Conservation (phyloP, 331 rosid species). For the Spiraea crenata region DNA sequence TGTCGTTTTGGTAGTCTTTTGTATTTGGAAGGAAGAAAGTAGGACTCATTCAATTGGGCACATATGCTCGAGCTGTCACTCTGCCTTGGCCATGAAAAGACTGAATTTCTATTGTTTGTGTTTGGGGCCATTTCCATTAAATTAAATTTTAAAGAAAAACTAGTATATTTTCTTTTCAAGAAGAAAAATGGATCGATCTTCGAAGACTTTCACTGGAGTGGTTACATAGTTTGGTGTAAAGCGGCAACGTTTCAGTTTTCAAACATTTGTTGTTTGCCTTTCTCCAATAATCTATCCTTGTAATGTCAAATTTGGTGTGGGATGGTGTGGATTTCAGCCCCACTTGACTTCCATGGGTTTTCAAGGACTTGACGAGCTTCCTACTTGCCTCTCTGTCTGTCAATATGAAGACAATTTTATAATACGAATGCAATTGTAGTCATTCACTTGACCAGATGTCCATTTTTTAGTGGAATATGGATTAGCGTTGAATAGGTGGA, state of each 20-base stretch:
- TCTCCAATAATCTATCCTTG: neutral
- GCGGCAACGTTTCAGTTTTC: slow-evolving; percentile 33
- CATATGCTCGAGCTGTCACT: slow-evolving; percentile 36
- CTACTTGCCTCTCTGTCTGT: slow-evolving; percentile 10
- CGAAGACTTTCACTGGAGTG: slow-evolving; percentile 24
- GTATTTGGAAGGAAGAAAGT: slow-evolving; percentile 16
- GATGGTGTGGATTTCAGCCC: neutral
- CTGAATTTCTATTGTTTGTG: slow-evolving; percentile 11
- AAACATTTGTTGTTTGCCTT: slow-evolving; percentile 15
- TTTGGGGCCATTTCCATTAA: slow-evolving; percentile 6
- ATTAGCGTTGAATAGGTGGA: no score
- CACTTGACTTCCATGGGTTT: neutral
- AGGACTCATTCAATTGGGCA: slow-evolving; percentile 23
- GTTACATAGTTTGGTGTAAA: slow-evolving; percentile 36
- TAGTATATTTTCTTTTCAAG: no score
- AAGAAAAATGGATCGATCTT: neutral
- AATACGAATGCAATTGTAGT: no score
- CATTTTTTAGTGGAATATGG: no score
- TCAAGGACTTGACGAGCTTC: slow-evolving; percentile 7
- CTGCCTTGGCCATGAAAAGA: slow-evolving; percentile 23
- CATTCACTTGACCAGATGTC: no score
- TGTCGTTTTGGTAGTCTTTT: slow-evolving; percentile 30
- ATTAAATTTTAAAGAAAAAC: neutral
- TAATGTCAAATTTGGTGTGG: neutral
- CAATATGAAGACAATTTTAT: neutral